phyloP scores from a whole-genome alignment of 1,139 yeast species.

The Magnusiomyces ingens region DNA sequence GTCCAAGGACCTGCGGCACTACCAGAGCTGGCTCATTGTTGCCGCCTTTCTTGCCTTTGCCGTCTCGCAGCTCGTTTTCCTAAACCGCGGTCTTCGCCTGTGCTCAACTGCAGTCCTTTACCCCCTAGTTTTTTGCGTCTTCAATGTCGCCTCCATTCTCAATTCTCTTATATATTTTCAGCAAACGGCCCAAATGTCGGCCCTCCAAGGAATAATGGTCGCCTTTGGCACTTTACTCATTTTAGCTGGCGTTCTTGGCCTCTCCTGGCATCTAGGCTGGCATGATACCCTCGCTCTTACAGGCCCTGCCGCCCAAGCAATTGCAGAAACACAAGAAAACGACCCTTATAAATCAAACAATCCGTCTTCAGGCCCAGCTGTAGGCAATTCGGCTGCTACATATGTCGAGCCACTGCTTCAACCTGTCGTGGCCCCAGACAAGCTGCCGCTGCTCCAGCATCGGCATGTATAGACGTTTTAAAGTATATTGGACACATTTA shows the following conservation, averaged over 20 bases:
- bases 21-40: conserved; percentile 46
- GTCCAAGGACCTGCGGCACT: conserved; percentile 31
- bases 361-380: too few relatives aligned
- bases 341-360: too few relatives aligned
- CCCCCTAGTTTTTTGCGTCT: conserved; percentile 80
- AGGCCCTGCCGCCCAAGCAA: too few relatives aligned
- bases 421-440: too few relatives aligned
- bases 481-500: too few relatives aligned
- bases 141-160: conserved; percentile 64
- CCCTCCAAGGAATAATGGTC: conserved; percentile 39
- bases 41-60: conserved; percentile 57
- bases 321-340: too few relatives aligned
- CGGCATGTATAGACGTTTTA: too few relatives aligned
- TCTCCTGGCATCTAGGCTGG: conserved; percentile 38
- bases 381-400: too few relatives aligned
- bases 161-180: conserved; percentile 66
- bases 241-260: conserved; percentile 47
- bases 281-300: conserved; percentile 14
- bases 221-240: conserved; percentile 46
- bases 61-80: conserved; percentile 63
- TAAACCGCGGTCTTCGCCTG: conserved; percentile 66
- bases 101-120: conserved; percentile 74
- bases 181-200: conserved; percentile 40
- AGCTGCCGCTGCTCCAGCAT: too few relatives aligned
- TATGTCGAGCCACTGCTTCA: too few relatives aligned